Conservation (phyloP, 2,329 filamentous ascomycete species). For the Microsporum audouinii region DNA sequence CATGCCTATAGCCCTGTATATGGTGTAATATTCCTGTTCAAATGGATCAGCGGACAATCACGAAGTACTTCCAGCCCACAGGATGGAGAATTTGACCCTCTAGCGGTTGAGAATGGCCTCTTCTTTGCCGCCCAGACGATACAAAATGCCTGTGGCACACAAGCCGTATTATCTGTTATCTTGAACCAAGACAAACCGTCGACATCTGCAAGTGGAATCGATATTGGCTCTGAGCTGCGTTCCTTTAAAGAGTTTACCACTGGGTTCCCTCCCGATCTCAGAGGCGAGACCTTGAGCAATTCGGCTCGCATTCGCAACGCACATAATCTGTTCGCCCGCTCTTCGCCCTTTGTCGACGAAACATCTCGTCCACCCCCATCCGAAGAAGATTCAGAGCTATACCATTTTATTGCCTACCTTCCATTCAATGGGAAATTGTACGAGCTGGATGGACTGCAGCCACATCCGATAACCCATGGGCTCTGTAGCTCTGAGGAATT, state of each 20-base stretch:
- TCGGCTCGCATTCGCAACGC: constrained; percentile 60
- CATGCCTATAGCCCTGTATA: constrained; percentile 55
- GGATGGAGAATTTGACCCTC: constrained; percentile 71
- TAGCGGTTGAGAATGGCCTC: constrained; percentile 56
- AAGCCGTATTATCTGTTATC: constrained; percentile 82
- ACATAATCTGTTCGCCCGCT: constrained; percentile 82
- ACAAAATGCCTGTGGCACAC: constrained; percentile 95
- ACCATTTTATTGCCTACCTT: constrained; percentile 96
- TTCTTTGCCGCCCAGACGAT: constrained; percentile 98
- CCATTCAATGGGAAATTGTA: constrained; percentile 69
- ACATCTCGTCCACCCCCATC: constrained; percentile 58
- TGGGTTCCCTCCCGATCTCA: constrained; percentile 64
- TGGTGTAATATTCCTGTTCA: constrained; percentile 98
- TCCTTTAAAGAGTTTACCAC: constrained; percentile 84
- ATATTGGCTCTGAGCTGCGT: constrained; percentile 58
- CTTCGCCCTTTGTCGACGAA: constrained; percentile 87
- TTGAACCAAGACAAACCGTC: constrained; percentile 58
- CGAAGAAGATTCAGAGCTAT: constrained; percentile 70
- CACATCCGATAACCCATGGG: constrained; percentile 82
- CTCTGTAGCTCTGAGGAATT: constrained; percentile 53
- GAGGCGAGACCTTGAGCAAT: constrained; percentile 60
- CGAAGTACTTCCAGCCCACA: constrained; percentile 57
- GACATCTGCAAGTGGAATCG: constrained; percentile 36
- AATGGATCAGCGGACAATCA: constrained; percentile 53
- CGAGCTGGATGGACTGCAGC: constrained; percentile 90